These are phyloP conservation scores for Phlegmacium glaucopus DNA, from an alignment of 768 basidiomycete genomes.

Conservation along the genomic window DNA sequence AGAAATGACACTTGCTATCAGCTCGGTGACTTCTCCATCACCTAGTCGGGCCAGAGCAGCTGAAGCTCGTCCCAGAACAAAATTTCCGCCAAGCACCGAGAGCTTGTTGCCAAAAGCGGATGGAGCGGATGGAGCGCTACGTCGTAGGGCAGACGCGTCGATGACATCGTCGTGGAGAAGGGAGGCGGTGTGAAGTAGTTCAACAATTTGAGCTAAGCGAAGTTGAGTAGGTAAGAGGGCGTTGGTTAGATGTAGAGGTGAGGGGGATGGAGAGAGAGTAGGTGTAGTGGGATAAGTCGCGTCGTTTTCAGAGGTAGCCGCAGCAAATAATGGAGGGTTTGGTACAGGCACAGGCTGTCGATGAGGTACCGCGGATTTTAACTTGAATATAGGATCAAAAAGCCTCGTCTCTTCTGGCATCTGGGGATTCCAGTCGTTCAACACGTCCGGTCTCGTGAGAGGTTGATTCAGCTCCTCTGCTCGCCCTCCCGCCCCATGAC, in stretches of 20 bases:
- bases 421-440: constrained; percentile 88
- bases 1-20: constrained; percentile 81
- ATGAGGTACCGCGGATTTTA: constrained; percentile 22
- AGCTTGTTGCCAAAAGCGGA: constrained; percentile 85
- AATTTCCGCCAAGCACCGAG: constrained; percentile 86
- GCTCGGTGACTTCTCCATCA: constrained; percentile 80
- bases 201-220: constrained; percentile 91
- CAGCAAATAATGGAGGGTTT: constrained; percentile 1
- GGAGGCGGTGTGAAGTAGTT: constrained; percentile 96
- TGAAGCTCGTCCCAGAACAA: constrained; percentile 83
- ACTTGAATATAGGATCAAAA: constrained; percentile 44
- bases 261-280: constrained; percentile 20
- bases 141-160: constrained; percentile 75
- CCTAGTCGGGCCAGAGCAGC: constrained; percentile 80
- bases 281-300: constrained; percentile 1
- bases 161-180: constrained; percentile 97
- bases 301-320: too few relatives aligned
- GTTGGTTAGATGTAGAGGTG: constrained; percentile 10
- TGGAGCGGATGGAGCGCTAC: constrained; percentile 77
- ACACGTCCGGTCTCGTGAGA: constrained; percentile 66
- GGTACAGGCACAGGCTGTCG: constrained; percentile 26
- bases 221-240: constrained; percentile 76
- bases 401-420: constrained; percentile 60
- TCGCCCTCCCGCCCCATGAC: constrained; percentile 45
- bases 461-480: constrained; percentile 65